Evolutionary conservation across 2,329 filamentous ascomycete genomes (phyloP).

Genomic region (Diaporthe longicolla): DNA sequence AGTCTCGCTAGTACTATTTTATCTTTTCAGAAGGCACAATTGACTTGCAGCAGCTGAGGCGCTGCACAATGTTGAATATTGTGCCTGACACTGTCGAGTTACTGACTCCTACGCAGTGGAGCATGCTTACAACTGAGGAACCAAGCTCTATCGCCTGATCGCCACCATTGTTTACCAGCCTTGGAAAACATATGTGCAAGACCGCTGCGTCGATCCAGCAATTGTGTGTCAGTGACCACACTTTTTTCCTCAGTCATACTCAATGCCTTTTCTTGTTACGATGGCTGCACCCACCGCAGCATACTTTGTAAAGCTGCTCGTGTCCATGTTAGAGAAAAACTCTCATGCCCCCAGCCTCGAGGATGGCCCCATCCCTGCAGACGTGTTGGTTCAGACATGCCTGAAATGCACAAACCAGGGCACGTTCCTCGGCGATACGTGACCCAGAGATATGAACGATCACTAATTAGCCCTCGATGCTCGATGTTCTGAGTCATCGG

Average conservation of each 20-base stretch:
- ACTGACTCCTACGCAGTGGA: neutral
- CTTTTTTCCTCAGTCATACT: neutral
- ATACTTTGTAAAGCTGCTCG: neutral
- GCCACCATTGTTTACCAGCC: neutral
- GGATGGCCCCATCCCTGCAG: neutral
- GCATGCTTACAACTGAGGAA: neutral
- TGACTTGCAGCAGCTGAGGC: neutral
- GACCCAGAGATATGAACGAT: too few relatives aligned
- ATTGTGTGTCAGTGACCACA: neutral
- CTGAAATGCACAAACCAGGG: neutral
- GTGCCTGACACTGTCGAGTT: neutral
- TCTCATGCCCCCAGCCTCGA: neutral
- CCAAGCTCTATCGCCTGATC: neutral
- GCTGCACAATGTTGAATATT: neutral
- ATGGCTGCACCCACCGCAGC: neutral
- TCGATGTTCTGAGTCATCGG: neutral
- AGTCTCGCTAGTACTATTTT: conserved; percentile 8
- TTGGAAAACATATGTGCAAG: neutral
- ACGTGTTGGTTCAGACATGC: neutral
- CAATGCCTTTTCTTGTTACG: neutral
- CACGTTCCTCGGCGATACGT: neutral
- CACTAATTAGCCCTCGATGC: neutral
- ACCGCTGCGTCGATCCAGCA: conserved; percentile 14
- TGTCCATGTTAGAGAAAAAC: neutral
- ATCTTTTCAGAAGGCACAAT: neutral